A percentile compares a stretch with the other conserved stretches of the same genome.
Conservation (phyloP, 441 rosid species). For the Pelargonium fulgidum region DNA sequence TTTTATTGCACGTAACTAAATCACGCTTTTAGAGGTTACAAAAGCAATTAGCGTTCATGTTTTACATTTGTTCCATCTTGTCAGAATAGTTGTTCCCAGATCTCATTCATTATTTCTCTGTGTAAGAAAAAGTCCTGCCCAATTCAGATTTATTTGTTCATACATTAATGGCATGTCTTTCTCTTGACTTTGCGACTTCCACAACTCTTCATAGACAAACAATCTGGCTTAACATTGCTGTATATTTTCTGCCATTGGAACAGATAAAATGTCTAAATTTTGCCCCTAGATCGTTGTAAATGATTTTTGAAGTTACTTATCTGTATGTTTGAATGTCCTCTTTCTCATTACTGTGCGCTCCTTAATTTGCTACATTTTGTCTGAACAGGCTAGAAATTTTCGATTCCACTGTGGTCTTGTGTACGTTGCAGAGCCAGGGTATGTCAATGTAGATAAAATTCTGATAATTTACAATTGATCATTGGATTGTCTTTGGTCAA, state of each 20-base stretch:
- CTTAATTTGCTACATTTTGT: constrained; percentile 11
- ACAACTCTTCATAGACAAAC: neutral
- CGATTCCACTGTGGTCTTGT: constrained; percentile 89
- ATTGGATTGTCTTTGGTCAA: constrained; percentile 6
- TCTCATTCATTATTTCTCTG: neutral
- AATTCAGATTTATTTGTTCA: neutral
- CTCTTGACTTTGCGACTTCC: neutral
- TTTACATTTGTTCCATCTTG: neutral
- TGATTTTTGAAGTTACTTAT: neutral
- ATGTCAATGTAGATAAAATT: constrained; percentile 23
- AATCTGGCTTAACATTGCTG: neutral
- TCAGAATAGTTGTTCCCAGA: neutral
- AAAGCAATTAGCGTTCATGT: neutral
- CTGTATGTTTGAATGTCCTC: neutral
- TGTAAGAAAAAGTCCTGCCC: neutral
- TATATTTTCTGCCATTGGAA: neutral
- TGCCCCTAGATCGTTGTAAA: neutral
- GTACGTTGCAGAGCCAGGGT: constrained; percentile 97
- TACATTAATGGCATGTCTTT: neutral
- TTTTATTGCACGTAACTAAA: no score
- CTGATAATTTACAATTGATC: constrained; percentile 8
- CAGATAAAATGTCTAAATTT: neutral
- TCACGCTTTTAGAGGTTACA: no score
- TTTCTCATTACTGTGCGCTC: neutral
- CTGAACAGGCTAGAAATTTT: constrained; percentile 89